Evolutionary conservation across 352 stramenopile genomes (phyloP), one percentile per base, ranked within the genome.

Genomic region (Aphanomyces invadans): DNA sequence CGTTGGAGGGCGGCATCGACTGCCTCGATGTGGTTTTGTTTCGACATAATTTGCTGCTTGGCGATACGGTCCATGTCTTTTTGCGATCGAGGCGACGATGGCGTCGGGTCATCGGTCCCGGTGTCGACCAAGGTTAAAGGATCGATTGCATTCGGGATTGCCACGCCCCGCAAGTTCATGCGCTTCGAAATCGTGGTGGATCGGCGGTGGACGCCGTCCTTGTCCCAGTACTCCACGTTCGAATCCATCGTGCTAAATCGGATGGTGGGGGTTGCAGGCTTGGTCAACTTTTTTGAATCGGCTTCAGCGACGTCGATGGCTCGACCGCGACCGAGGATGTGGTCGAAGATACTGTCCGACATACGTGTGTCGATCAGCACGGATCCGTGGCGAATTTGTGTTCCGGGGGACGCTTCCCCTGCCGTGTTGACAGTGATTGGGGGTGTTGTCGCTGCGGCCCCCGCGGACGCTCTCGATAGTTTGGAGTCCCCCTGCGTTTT

Each of bases 161-260:
- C 15, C 17, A 62, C 59, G 29, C 74, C 75, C 15, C 71, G 70
- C 26, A 76, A 51, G 38, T 81, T 55, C 66, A 81, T 73, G 17
- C 71, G 71, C 5, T 53, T 68, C 4, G 72, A 76, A 19, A 76
- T 65, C 12, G 57, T 53, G 28, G 46, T 69, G 1, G 74, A 80
- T 56, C 78, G 77, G 29, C 76, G 73, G 11, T 77, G 64, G 25
- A 79, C 73, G 28, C 78, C 76, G 57, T 85, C 42, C n/a, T 65
- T 38, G 54, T 83, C 75, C 4, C 83, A 64, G 52, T 70, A 87
- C 60, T 81, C 76, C 15, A 69, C 70, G 9, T 74, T 71, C 0
- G 66, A 69, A 10, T 82, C 74, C 15, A 85, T 62, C 11, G 23
- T 36, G 17, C 29, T 48, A 32, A 48, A 62, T 2, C 17, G 29